Conservation (phyloP, 1,284 basidiomycete genomes). For the Fereydounia khargensis region DNA sequence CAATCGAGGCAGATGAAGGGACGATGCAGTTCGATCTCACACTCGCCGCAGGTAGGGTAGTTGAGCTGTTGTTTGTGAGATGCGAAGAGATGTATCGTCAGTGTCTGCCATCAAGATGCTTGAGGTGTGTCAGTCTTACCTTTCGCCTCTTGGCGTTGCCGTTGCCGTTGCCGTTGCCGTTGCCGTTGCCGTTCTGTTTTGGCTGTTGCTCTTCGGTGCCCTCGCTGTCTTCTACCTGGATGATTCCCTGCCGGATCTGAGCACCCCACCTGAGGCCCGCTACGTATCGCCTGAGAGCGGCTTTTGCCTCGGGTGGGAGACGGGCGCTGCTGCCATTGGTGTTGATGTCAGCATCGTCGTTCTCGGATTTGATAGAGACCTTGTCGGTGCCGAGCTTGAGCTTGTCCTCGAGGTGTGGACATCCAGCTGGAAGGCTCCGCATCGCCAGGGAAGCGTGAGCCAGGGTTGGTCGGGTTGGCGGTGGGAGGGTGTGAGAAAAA, state of each 20-base stretch:
- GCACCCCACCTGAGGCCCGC: constrained; percentile 45
- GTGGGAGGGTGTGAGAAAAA: no score
- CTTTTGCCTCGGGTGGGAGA: neutral
- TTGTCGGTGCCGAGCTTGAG: no score
- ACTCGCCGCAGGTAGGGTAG: constrained; percentile 45
- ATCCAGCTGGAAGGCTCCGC: no score
- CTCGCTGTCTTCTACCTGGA: constrained; percentile 33
- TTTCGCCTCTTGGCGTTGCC: constrained; percentile 7
- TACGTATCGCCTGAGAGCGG: constrained; percentile 31
- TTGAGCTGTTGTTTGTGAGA: constrained; percentile 35
- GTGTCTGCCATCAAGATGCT: neutral
- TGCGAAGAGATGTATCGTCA: neutral
- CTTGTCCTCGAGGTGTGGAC: no score
- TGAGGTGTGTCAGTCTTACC: constrained; percentile 3
- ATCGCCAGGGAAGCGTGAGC: no score
- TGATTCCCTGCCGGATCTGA: constrained; percentile 32
- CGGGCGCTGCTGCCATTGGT: neutral
- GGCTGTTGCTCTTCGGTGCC: constrained; percentile 16
- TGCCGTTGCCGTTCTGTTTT: constrained; percentile 5
- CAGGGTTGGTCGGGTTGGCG: no score
- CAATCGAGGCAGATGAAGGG: constrained; percentile 54
- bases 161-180: constrained; percentile 21
- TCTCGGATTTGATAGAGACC: no score
- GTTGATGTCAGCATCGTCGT: no score
- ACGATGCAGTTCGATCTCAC: constrained; percentile 37